Conservation (phyloP, 1,284 basidiomycete species). For the Agaricales sp. region DNA sequence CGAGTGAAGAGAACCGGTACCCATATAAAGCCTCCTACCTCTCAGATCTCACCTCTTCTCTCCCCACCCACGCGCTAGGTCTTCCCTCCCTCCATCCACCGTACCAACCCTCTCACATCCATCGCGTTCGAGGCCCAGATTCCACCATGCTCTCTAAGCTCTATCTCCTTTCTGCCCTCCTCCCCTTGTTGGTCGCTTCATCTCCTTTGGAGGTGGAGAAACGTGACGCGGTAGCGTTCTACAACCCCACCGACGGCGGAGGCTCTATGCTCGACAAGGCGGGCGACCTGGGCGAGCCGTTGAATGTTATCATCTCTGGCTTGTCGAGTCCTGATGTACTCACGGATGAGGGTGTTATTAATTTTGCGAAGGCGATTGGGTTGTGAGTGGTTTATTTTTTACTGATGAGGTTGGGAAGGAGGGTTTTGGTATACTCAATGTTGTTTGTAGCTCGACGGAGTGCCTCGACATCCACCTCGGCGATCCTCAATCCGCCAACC, state of each 20-base stretch:
- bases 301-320: slow-evolving; percentile 54
- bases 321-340: slow-evolving; percentile 46
- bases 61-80: too few relatives aligned
- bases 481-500: slow-evolving; percentile 44
- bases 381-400: slow-evolving; percentile 30
- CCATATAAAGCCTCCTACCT: too few relatives aligned
- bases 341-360: slow-evolving; percentile 43
- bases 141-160: too few relatives aligned
- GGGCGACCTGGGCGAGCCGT: slow-evolving; percentile 45
- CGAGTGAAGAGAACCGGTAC: too few relatives aligned
- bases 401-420: slow-evolving; percentile 1
- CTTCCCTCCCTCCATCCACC: too few relatives aligned
- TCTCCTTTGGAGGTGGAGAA: too few relatives aligned
- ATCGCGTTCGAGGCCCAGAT: too few relatives aligned
- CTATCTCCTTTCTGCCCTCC: too few relatives aligned
- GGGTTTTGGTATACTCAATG: too few relatives aligned
- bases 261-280: slow-evolving; percentile 42
- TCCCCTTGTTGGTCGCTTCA: too few relatives aligned
- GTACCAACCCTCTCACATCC: too few relatives aligned
- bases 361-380: slow-evolving; percentile 50
- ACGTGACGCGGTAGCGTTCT: slow-evolving; percentile 29
- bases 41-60: too few relatives aligned
- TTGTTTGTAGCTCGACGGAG: slow-evolving; percentile 41
- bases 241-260: slow-evolving; percentile 32
- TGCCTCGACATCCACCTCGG: slow-evolving; percentile 56